A percentile compares a stretch with the other conserved stretches of the same genome.
Conservation (phyloP, 2,329 filamentous ascomycete species). For the Fusarium sp. region DNA sequence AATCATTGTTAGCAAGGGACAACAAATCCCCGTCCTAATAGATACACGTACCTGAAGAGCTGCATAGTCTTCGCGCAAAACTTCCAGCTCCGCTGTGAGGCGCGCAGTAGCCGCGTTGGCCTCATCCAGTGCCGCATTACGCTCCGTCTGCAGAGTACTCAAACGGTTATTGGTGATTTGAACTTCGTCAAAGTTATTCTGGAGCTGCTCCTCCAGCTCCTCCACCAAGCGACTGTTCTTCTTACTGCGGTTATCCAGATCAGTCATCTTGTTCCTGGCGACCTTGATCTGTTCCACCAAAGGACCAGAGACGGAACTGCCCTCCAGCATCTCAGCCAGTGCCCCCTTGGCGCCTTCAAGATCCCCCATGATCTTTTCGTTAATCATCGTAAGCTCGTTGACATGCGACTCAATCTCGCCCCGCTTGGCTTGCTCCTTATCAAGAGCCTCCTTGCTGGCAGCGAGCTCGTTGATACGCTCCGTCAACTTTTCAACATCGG, state of each 20-base stretch:
- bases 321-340: slow-evolving; percentile 63
- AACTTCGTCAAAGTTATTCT: slow-evolving; percentile 93
- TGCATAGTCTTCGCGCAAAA: slow-evolving; percentile 73
- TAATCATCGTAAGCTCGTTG: slow-evolving; percentile 64
- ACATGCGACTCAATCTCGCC: slow-evolving; percentile 65
- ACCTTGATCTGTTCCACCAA: slow-evolving; percentile 66
- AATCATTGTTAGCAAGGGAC: slow-evolving; percentile 41
- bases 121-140: slow-evolving; percentile 79
- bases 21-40: neutral
- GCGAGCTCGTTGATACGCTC: slow-evolving; percentile 67
- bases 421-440: slow-evolving; percentile 66
- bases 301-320: slow-evolving; percentile 54
- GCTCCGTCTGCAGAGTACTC: slow-evolving; percentile 80
- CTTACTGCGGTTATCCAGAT: slow-evolving; percentile 75
- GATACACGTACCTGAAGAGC: slow-evolving; percentile 75
- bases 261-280: slow-evolving; percentile 71
- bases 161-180: slow-evolving; percentile 85
- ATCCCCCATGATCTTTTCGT: slow-evolving; percentile 67
- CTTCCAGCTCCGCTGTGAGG: slow-evolving; percentile 75
- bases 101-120: slow-evolving; percentile 70
- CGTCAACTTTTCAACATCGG: slow-evolving; percentile 73
- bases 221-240: slow-evolving; percentile 93
- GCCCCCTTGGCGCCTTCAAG: slow-evolving; percentile 68
- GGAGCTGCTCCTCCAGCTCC: slow-evolving; percentile 95
- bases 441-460: slow-evolving; percentile 67